Evolutionary conservation across 345 rosid genomes (phyloP).

Genomic region (Gossypium rotundifolium): DNA sequence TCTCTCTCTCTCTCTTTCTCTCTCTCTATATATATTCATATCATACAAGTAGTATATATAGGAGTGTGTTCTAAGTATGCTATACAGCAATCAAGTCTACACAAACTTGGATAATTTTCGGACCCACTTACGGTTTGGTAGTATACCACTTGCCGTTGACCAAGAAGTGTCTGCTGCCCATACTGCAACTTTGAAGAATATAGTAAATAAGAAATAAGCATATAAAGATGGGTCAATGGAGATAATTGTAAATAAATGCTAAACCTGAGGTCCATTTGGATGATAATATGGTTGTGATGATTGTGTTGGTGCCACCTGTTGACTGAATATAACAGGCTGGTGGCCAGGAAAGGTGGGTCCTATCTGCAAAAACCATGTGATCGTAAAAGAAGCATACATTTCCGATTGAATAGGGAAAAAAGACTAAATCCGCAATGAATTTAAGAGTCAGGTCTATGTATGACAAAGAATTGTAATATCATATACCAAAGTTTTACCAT

Average conservation of each 20-base stretch:
- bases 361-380: constrained; percentile 37
- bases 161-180: constrained; percentile 59
- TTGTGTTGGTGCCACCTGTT: constrained; percentile 49
- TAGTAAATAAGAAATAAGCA: constrained; percentile 9
- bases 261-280: constrained; percentile 72
- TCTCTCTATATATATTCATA: background rate
- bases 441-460: background rate
- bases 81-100: background rate
- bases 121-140: constrained; percentile 63
- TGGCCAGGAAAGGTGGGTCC: constrained; percentile 60
- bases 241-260: background rate
- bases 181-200: constrained; percentile 35
- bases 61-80: background rate
- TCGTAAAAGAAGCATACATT: background rate
- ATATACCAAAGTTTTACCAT: background rate
- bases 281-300: constrained; percentile 62
- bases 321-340: constrained; percentile 59
- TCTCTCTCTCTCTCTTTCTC: too few species aligned
- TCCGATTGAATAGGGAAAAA: too few species aligned
- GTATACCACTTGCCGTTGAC: constrained; percentile 56
- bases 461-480: background rate
- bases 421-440: background rate
- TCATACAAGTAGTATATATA: background rate
- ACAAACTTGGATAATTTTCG: background rate
- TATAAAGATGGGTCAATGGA: background rate